Base-by-base conservation (phyloP, 257 asterid species). In the Nicotiana knightiana region DNA sequence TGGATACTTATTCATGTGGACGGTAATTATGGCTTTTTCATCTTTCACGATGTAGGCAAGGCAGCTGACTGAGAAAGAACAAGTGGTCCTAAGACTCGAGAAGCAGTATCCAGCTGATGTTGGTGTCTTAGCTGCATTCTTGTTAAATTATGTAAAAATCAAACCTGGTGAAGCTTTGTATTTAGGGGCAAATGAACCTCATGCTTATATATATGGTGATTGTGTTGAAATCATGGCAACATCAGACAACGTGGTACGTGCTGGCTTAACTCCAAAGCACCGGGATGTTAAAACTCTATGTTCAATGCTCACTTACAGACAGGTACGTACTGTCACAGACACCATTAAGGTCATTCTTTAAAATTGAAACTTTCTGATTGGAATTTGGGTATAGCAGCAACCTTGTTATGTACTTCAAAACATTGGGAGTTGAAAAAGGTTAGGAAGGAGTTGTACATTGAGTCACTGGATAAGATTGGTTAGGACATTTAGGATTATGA, bases 191-290 rank as follows among this genome's bases (percentile, higher is more conserved):
- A 90, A 93, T 53, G 99, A 96, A 85, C 99, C 97, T 68, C 99
- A 96, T 80, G 98, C 98, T 9, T 96, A 94, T 76, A 65, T 96
- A 57, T 86, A 85, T 16, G 99, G 98, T 24, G 99, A 96, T 76
- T 96, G 98, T 68, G 48, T 96, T 54, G 99, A 96, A 87, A 93
- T 98, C 85, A 96, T 96, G 99, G 99, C 99, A 82, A 94, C 99
- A 43, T 96, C 98, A 21, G 97, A 96, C 87, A 96, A 94, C 57
- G 98, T 96, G 4, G 97, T 96, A 6, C 98, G 99, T 6, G 99
- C 98, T 67, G 98, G 99, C 62, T 95, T 96, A 79, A 96, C 99
- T 58, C 97, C 97, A 5, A 94, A 96, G 89, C 28, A 88, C 79
- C 87, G 96, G 67, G 99, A 96, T 84, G 97, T 94, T 75, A 85